Evolutionary conservation across 2,329 filamentous ascomycete genomes (phyloP), one percentile per base, ranked within the genome.

Genomic region (Aspergillus sp.): DNA sequence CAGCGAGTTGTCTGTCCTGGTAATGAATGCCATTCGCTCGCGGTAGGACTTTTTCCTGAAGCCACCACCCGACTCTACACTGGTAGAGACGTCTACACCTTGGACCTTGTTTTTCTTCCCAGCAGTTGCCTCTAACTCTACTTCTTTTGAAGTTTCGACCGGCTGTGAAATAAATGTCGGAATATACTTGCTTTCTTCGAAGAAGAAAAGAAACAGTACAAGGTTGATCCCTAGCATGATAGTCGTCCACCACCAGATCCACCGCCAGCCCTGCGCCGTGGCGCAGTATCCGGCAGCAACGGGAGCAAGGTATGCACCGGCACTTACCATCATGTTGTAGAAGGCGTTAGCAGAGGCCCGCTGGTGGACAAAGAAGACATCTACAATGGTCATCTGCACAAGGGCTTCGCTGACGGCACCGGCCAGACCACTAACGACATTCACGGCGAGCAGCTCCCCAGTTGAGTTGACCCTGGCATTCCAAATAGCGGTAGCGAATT

Each of bases 171-270:
- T 30, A 5, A 34, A 8, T 4, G 15, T 50, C 5, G 44, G 53
- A 8, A 22, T 22, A 18, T 49, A 56, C 12, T 48, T 49, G 1
- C 74, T 76, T 56, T 79, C 81, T 45, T 82, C 79, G 48, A 78
- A 82, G 17, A 70, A 61, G 55, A 83, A 80, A 3, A 76, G 22
- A 38, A 81, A 74, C 32, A 77, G 59, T 2, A 82, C 1, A 0
- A 80, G 57, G 9, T 71, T 69, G 22, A 73, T 53, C 0, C 71
- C 71, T 17, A 80, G 68, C 56, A 80, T 68, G 36, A 81, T 77
- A 12, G 72, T 68, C 45, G 67, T 75, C 72, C 73, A 81, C 79
- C 79, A 82, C 73, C 74, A 82, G 8, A 77, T 73, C 79, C 78
- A 83, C 26, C 80, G 70, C 81, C 81, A 84, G 0, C 78, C 80